Evolutionary conservation across 495 filamentous ascomycete genomes (phyloP), one percentile per base, ranked within the genome.

Genomic region (Elaphomyces granulatus): DNA sequence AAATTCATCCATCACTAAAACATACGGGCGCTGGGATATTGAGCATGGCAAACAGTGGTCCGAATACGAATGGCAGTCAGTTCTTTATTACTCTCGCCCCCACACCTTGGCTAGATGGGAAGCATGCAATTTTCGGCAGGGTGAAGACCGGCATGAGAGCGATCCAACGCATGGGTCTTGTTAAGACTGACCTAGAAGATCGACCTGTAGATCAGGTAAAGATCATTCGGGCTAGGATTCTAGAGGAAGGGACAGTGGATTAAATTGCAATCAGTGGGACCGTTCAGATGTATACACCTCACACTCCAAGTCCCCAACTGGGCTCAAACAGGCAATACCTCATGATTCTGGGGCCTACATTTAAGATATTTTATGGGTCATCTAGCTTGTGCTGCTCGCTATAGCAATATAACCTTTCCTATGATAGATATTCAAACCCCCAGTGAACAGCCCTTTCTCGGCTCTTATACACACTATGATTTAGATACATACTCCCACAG

Each of bases 61-160:
- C 84, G 8, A 81, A 98, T 53, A 93, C 90, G 36, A 96, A 96
- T 59, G 92, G 90, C 28, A 80, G 74, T 44, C 75, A 81, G 38
- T 78, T 80, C 54, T 98, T 96, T 58, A 75, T 98, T 42, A 96
- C 92, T 4, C 70, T 95, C 32, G 90, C 87, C 23, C 92, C 92
- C 2, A 90, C 92, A 15, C 90, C 90, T 1, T 96, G 90, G 90
- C 62, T 98, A 43, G 92, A 98, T 61, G 87, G 86, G 19, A 94
- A 94, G 58, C 90, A 98, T 60, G 94, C 90, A 4, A 94, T 98
- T 48, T 98, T 98, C 55, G 90, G 92, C 7, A 64, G 92, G 32
- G 86, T 98, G 17, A 90, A 84, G 61, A 75, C 60, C 41, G 90
- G 90, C 6, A 75, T 98, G 70, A 60, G 67, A 26, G 67, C 93